These are phyloP conservation scores for Pontederia crassipes DNA, from an alignment of 176 grass and related monocot species.

Conservation along the genomic window DNA sequence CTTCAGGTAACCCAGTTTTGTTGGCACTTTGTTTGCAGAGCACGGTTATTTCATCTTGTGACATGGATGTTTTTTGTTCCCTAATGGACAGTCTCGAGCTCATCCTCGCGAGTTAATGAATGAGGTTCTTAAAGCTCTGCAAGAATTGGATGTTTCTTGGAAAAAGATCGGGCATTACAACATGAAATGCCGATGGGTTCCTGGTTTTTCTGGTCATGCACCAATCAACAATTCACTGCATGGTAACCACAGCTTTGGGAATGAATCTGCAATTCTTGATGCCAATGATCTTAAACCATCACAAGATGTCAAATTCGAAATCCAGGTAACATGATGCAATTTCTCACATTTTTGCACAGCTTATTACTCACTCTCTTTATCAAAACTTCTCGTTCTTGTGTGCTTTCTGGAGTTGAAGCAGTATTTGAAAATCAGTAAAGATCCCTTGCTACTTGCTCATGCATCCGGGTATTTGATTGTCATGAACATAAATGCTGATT, in stretches of 20 bases:
- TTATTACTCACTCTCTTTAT: not conserved
- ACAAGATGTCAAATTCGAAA: constrained; percentile 66
- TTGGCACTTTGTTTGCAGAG: not conserved
- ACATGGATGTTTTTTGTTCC: constrained; percentile 15
- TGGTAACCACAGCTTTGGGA: constrained; percentile 35
- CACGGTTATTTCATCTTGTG: not conserved
- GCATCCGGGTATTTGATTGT: not conserved
- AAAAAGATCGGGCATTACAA: constrained; percentile 91
- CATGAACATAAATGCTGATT: not conserved
- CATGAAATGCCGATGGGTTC: constrained; percentile 76
- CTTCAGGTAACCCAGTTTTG: constrained; percentile 42
- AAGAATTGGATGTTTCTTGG: constrained; percentile 74
- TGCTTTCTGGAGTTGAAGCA: too few species aligned
- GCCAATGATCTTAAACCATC: constrained; percentile 17
- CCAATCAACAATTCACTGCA: constrained; percentile 20
- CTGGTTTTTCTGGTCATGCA: constrained; percentile 32
- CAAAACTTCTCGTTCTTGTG: not conserved
- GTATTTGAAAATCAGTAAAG: too few species aligned
- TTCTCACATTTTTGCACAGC: constrained; percentile 7
- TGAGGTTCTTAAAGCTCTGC: constrained; percentile 63
- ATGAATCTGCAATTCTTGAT: constrained; percentile 52
- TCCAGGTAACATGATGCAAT: constrained; percentile 46
- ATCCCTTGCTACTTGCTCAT: too few species aligned
- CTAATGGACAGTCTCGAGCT: constrained; percentile 44
- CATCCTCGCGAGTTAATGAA: constrained; percentile 82